Conservation (phyloP, 73 alveolate species). For the Paramecium sexaurelia region DNA sequence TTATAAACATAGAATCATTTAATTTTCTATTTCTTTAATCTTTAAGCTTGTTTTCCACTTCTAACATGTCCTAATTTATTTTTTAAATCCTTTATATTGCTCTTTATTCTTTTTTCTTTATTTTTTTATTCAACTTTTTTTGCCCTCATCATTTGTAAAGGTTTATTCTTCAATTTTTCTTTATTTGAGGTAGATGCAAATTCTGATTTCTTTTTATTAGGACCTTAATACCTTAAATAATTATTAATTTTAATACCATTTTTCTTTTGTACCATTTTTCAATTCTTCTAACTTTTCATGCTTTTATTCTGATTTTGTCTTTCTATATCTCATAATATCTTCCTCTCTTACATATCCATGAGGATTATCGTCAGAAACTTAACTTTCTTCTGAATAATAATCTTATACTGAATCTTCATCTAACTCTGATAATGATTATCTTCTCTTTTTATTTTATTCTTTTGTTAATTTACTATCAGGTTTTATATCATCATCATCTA, state of each 20-base stretch:
- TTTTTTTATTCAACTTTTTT: constrained; percentile 76
- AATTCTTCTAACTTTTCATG: constrained; percentile 50
- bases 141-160: constrained; percentile 88
- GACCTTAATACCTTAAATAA: constrained; percentile 46
- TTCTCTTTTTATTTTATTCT: constrained; percentile 72
- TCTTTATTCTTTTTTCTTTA: constrained; percentile 5
- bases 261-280: constrained; percentile 65
- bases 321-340: constrained; percentile 70
- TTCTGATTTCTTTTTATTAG: constrained; percentile 76
- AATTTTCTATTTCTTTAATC: neutral
- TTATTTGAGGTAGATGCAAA: constrained; percentile 72
- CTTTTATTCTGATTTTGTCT: constrained; percentile 66
- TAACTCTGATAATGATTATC: constrained; percentile 61
- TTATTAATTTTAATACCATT: neutral
- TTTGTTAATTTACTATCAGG: neutral
- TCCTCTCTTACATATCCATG: constrained; percentile 75
- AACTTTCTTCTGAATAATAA: constrained; percentile 43
- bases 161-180: constrained; percentile 84
- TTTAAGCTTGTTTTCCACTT: constrained; percentile 50
- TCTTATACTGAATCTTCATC: constrained; percentile 63
- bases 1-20: neutral
- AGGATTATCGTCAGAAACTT: constrained; percentile 73
- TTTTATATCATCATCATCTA: constrained; percentile 71
- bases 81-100: constrained; percentile 44
- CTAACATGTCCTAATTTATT: constrained; percentile 62